Evolutionary conservation across 345 rosid species (phyloP), one percentile per base, ranked within the genome.

Genomic region (Carallia brachiata): DNA sequence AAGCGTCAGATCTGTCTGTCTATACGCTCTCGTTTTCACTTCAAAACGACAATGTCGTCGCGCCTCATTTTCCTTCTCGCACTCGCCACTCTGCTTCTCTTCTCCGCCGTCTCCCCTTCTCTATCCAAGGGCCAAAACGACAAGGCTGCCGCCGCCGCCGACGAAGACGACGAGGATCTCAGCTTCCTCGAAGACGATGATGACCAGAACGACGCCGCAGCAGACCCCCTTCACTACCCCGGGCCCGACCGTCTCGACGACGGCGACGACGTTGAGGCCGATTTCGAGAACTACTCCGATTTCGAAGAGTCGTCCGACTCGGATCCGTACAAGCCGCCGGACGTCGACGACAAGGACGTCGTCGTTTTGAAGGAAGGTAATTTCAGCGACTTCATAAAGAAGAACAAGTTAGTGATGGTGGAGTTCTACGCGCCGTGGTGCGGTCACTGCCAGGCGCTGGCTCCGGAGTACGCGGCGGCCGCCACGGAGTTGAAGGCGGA

Each of bases 141-240:
- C 70, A 39, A 63, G 2, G 6, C 6, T 3, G 62, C 40, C 63
- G 63, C 40, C 32, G 70, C 17, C 63, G 66, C 73, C 66, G 83
- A 76, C 52, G 84, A 23, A 23, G 23, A 84, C 64, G 92, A 84
- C 37, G 92, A 89, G 70, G 92, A 89, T 77, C 90, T 89, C 80
- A 84, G 90, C 75, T 92, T 92, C 83, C 97, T 92, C 67, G 96
- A 92, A 68, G 91, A 87, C 19, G 84, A 78, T 19, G 27, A 50
- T 52, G 60, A 65, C 27, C 67, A 72, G 69, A 70, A 56, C 23
- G 81, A 68, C 57, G 83, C 69, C 67, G 40, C 47, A 8, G 32
- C 72, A 2, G 58, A 36, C 34, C 39, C 8, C 58, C 67, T 60
- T 18, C 34, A 13, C 65, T 63, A n/a, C 78, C 62, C 72, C 6